Evolutionary conservation across 2,329 filamentous ascomycete genomes (phyloP).

Genomic region (Sphaerulina populicola): DNA sequence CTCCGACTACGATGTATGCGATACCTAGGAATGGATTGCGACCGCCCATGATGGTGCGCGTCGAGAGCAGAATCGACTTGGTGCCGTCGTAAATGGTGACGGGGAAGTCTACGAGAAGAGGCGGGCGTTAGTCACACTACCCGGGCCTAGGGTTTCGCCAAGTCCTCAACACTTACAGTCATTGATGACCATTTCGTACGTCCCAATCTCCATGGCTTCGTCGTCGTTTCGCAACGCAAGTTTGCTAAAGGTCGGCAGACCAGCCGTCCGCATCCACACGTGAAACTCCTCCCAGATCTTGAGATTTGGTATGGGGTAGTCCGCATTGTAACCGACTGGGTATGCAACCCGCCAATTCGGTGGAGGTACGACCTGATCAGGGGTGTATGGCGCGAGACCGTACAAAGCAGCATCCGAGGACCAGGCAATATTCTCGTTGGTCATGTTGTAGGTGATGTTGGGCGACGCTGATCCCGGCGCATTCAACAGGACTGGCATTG

Average conservation of each 20-base stretch:
- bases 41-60: slow-evolving; percentile 84
- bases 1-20: slow-evolving; percentile 87
- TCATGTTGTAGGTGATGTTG: slow-evolving; percentile 63
- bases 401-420: slow-evolving; percentile 73
- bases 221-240: slow-evolving; percentile 75
- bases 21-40: slow-evolving; percentile 95
- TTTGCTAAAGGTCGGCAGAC: slow-evolving; percentile 90
- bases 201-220: slow-evolving; percentile 57
- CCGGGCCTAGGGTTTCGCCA: slow-evolving; percentile 9
- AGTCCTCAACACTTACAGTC: slow-evolving; percentile 56
- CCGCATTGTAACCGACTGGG: slow-evolving; percentile 57
- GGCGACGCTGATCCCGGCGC: slow-evolving; percentile 32
- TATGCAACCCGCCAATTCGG: slow-evolving; percentile 75
- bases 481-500: slow-evolving; percentile 55
- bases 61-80: slow-evolving; percentile 84
- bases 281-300: slow-evolving; percentile 76
- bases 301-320: slow-evolving; percentile 61
- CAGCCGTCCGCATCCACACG: slow-evolving; percentile 98
- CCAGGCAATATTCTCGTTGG: slow-evolving; percentile 75
- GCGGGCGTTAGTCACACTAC: slow-evolving; percentile 8
- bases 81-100: slow-evolving; percentile 71
- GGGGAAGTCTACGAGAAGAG: slow-evolving; percentile 58
- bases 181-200: slow-evolving; percentile 67
- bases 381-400: slow-evolving; percentile 56
- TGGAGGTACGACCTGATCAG: slow-evolving; percentile 63